phyloP scores from a whole-genome alignment of 2,329 filamentous ascomycete genomes.

The Cladosporium halotolerans region DNA sequence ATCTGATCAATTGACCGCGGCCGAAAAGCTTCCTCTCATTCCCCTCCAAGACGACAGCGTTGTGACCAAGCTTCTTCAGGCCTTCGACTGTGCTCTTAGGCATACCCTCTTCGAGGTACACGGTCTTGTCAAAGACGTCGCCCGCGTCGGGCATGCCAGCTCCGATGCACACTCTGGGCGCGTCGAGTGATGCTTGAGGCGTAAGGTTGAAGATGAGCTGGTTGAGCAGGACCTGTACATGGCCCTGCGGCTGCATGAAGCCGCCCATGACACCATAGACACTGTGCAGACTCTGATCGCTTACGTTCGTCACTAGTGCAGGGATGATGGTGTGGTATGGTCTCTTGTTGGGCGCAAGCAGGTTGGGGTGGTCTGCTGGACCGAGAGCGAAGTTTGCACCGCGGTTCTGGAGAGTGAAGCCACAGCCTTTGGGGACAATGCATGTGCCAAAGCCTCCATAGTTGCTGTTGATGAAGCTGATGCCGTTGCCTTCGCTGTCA shows the following conservation, averaged over 20 bases:
- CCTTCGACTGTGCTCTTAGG: conserved; percentile 59
- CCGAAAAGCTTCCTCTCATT: conserved; percentile 67
- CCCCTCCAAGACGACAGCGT: conserved; percentile 62
- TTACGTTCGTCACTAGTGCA: conserved; percentile 72
- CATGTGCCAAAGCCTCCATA: conserved; percentile 81
- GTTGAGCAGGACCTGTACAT: conserved; percentile 86
- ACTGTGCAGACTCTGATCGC: conserved; percentile 68
- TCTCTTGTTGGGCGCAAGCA: conserved; percentile 70
- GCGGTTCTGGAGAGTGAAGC: conserved; percentile 91
- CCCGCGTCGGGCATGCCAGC: conserved; percentile 60
- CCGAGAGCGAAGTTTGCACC: conserved; percentile 77
- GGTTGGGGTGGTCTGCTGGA: conserved; percentile 65
- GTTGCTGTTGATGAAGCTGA: conserved; percentile 95
- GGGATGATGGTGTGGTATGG: conserved; percentile 99
- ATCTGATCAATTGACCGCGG: conserved; percentile 77
- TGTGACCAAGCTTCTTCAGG: conserved; percentile 64
- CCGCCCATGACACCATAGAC: conserved; percentile 97
- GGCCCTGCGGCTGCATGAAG: conserved; percentile 97
- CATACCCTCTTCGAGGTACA: conserved; percentile 82
- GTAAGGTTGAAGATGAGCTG: conserved; percentile 76
- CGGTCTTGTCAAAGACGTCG: conserved; percentile 54
- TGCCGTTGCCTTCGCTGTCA: conserved; percentile 77
- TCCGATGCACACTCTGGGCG: conserved; percentile 83
- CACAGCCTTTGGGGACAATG: conserved; percentile 79
- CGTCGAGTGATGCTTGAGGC: conserved; percentile 83